These are phyloP conservation scores for Tremellales sp. DNA, from an alignment of 1,284 basidiomycete species.

Conservation along the genomic window DNA sequence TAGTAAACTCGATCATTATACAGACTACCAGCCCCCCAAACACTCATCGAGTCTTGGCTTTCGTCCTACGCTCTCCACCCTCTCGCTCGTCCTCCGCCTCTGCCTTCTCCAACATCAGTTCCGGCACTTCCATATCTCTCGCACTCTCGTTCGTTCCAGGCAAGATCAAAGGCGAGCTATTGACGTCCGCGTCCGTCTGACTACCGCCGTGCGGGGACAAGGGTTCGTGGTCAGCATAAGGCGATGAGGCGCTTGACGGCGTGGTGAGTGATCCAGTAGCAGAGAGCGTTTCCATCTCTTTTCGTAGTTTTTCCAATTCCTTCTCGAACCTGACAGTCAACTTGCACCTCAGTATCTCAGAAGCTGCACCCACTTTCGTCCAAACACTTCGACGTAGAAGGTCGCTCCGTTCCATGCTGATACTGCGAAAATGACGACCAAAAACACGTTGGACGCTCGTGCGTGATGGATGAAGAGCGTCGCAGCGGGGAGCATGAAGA, in stretches of 20 bases:
- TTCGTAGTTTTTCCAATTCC: slow-evolving; percentile 79
- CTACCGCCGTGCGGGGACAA: neutral
- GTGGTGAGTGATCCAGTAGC: slow-evolving; percentile 14
- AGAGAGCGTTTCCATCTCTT: slow-evolving; percentile 57
- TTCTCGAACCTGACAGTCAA: slow-evolving; percentile 70
- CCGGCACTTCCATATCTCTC: slow-evolving; percentile 25
- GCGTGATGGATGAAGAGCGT: slow-evolving; percentile 71
- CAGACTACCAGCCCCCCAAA: too few relatives aligned
- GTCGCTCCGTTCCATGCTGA: slow-evolving; percentile 57
- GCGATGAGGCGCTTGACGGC: slow-evolving; percentile 8
- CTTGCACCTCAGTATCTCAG: neutral
- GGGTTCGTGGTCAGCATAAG: slow-evolving; percentile 5
- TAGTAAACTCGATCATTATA: too few relatives aligned
- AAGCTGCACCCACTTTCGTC: slow-evolving; percentile 67
- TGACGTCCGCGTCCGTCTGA: slow-evolving; percentile 3
- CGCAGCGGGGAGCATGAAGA: slow-evolving; percentile 76
- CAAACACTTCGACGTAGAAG: slow-evolving; percentile 88
- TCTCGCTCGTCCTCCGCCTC: slow-evolving; percentile 14
- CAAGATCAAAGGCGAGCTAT: slow-evolving; percentile 31
- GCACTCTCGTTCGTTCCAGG: slow-evolving; percentile 18
- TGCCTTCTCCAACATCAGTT: slow-evolving; percentile 19
- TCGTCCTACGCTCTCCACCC: too few relatives aligned
- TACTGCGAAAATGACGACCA: slow-evolving; percentile 74
- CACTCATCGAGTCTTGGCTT: too few relatives aligned
- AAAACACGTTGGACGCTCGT: slow-evolving; percentile 68